These are phyloP conservation scores for Remersonia thermophila DNA, from an alignment of 2,329 filamentous ascomycete species.

Conservation along the genomic window DNA sequence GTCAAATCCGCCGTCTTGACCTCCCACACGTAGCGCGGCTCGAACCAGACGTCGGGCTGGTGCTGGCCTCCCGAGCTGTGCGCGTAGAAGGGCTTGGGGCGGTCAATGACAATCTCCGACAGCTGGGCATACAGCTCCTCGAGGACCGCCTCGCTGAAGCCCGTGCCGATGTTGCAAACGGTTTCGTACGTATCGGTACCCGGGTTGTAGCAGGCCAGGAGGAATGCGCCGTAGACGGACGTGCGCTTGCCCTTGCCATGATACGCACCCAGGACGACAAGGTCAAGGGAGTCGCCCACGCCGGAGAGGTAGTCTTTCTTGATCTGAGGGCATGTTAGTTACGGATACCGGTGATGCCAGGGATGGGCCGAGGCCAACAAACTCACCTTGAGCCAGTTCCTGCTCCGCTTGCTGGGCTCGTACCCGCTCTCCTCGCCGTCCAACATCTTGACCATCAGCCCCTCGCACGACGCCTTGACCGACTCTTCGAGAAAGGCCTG, in stretches of 20 bases:
- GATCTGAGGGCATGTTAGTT: conserved; percentile 41
- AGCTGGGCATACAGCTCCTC: conserved; percentile 72
- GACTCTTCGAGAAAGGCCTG: conserved; percentile 86
- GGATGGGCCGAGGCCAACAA: not conserved
- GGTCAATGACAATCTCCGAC: conserved; percentile 68
- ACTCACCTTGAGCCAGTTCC: conserved; percentile 90
- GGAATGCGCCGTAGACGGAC: conserved; percentile 87
- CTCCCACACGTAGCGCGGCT: conserved; percentile 90
- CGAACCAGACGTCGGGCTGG: conserved; percentile 97
- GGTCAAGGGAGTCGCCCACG: conserved; percentile 87
- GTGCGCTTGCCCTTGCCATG: conserved; percentile 91
- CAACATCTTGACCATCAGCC: conserved; percentile 98
- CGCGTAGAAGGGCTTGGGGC: conserved; percentile 85
- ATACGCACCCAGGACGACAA: conserved; percentile 92
- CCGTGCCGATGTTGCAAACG: conserved; percentile 96
- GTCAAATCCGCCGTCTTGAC: conserved; percentile 95
- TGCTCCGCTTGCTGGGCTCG: conserved; percentile 87
- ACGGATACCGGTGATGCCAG: not conserved
- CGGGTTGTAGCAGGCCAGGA: conserved; percentile 86
- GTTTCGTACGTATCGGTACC: conserved; percentile 76
- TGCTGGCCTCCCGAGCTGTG: conserved; percentile 78
- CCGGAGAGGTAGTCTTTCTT: conserved; percentile 97
- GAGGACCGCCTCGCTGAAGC: conserved; percentile 90
- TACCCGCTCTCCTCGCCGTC: conserved; percentile 88
- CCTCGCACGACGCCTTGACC: conserved; percentile 91